Percentiles rank a stretch among this genome's conserved stretches.
Evolutionary conservation across 306 rosid species (phyloP).

Genomic region (Oxytropis ochrocephala): DNA sequence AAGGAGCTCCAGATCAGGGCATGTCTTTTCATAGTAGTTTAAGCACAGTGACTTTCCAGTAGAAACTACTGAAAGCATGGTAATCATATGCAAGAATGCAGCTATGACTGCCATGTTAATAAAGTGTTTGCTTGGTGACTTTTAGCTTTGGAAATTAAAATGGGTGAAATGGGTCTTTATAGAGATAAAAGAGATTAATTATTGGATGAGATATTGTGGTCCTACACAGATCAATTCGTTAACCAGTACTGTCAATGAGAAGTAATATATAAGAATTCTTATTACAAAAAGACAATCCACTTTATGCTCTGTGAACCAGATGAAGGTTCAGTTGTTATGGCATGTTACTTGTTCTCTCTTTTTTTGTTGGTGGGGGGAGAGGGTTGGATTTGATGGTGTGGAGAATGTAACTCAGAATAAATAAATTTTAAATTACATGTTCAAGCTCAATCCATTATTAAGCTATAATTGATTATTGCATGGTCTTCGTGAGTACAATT

Average conservation of each 20-base stretch:
- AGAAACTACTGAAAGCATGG: constrained; percentile 39
- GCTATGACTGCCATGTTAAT: constrained; percentile 28
- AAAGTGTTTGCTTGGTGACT: constrained; percentile 14
- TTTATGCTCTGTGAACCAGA: constrained; percentile 18
- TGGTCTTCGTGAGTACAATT: neutral
- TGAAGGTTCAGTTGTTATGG: constrained; percentile 1
- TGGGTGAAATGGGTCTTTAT: constrained; percentile 30
- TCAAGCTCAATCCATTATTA: neutral
- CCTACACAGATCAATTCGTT: constrained; percentile 35
- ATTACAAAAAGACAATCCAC: constrained; percentile 26
- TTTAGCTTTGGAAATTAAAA: constrained; percentile 23
- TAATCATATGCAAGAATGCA: constrained; percentile 37
- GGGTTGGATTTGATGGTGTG: neutral
- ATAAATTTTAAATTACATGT: neutral
- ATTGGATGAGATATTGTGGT: constrained; percentile 28
- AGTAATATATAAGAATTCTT: constrained; percentile 60
- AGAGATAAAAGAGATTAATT: constrained; percentile 20
- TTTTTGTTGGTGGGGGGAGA: neutral
- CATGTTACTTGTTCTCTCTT: neutral
- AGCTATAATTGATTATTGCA: neutral
- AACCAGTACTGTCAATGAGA: constrained; percentile 26
- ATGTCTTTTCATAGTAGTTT: constrained; percentile 63
- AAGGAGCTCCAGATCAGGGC: constrained; percentile 57
- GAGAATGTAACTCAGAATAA: constrained; percentile 6
- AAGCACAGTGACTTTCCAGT: constrained; percentile 46